phyloP scores from a whole-genome alignment of 2,329 filamentous ascomycete genomes.

The Phoma herbarum region DNA sequence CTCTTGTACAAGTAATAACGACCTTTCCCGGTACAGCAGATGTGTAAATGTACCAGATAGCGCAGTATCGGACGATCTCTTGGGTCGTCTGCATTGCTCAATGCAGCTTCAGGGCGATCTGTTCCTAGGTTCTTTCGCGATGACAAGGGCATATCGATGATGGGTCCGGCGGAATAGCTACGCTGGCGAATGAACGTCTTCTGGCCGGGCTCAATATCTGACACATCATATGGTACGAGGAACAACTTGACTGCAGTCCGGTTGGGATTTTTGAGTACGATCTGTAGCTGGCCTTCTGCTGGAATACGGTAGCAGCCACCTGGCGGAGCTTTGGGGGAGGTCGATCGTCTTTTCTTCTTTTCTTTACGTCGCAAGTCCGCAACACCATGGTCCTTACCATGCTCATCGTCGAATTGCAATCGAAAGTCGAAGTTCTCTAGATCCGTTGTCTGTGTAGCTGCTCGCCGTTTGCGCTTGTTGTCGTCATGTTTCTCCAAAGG shows the following conservation, averaged over 20 bases:
- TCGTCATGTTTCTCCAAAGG: slow-evolving; percentile 54
- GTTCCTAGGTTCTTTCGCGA: slow-evolving; percentile 59
- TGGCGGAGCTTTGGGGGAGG: slow-evolving; percentile 72
- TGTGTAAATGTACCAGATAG: slow-evolving; percentile 91
- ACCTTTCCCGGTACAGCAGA: slow-evolving; percentile 84
- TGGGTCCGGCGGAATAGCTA: slow-evolving; percentile 86
- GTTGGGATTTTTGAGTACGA: slow-evolving; percentile 97
- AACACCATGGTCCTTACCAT: slow-evolving; percentile 23
- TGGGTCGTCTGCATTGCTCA: slow-evolving; percentile 59
- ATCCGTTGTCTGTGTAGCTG: slow-evolving; percentile 34
- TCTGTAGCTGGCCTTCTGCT: slow-evolving; percentile 91
- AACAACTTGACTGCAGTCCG: slow-evolving; percentile 98
- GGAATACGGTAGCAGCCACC: slow-evolving; percentile 95
- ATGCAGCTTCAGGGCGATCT: slow-evolving; percentile 62
- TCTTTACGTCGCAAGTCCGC: slow-evolving; percentile 57
- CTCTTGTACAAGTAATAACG: slow-evolving; percentile 91
- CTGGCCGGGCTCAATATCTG: slow-evolving; percentile 90
- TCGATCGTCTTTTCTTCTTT: slow-evolving; percentile 66
- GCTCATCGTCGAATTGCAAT: slow-evolving; percentile 31
- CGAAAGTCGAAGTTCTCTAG: slow-evolving; percentile 40
- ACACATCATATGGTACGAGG: slow-evolving; percentile 88
- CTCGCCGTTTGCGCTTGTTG: slow-evolving; percentile 53
- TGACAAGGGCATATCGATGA: slow-evolving; percentile 73
- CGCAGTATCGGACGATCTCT: slow-evolving; percentile 77
- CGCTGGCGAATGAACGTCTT: slow-evolving; percentile 97